Evolutionary conservation across 495 filamentous ascomycete genomes (phyloP), one percentile per base, ranked within the genome.

Genomic region (Filosporella fistucella): DNA sequence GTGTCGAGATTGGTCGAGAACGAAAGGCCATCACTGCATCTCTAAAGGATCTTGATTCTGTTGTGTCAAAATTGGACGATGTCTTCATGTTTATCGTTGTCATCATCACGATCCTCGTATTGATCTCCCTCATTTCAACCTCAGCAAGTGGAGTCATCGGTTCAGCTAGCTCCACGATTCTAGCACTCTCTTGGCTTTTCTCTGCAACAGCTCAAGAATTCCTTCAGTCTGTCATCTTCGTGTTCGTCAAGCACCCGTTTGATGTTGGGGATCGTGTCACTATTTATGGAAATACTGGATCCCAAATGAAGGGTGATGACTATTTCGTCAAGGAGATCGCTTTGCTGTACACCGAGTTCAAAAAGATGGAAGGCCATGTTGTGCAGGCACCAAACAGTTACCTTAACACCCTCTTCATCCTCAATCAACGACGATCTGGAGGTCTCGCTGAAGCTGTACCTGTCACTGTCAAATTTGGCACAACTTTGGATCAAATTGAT

Each of bases 191-290:
- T 1, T 97, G 93, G 91, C 69, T 96, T 21, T 86, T 97, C 58
- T 85, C 88, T 28, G 85, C 85, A 2, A 97, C 93, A 0, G 91
- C 91, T 0, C 90, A 96, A 60, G 93, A 96, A 56, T 95, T 96
- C 53, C 75, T 96, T 1, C 79, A 94, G 59, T 94, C 88, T 2
- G 75, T 91, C 54, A 85, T 96, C 52, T 97, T 97, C 58, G 91
- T 97, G 49, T 95, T 97, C 56, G 86, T 97, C 60, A 97, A 97
- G 70, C 91, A 97, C 63, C 91, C 91, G 4, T 97, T 96, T 56
- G 93, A 97, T 63, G 93, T 96, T 12, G 91, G 91, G 51, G 91
- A 97, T 64, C 81, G 91, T 44, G 88, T 97, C 2, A 87, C 86
- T 16, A 76, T 97, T 24, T 95, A 95, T 56, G 89, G 89, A 35